These are phyloP conservation scores for Erysimum pusillum DNA, from an alignment of 441 rosid species.

Conservation along the genomic window DNA sequence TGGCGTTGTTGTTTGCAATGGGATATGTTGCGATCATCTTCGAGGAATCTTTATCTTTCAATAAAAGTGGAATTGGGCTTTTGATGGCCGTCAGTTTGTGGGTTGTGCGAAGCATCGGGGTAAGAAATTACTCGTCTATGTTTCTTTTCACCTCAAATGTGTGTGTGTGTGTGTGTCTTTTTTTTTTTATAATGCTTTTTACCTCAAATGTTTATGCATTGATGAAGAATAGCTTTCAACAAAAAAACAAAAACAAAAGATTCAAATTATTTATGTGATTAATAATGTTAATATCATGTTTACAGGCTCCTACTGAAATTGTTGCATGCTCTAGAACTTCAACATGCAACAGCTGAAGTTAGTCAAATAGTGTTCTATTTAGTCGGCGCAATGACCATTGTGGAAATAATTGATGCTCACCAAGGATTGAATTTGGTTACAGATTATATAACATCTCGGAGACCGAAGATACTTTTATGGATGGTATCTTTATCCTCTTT, in stretches of 20 bases:
- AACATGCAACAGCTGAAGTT: conserved; percentile 86
- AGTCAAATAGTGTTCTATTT: conserved; percentile 90
- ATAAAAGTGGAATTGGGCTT: conserved; percentile 86
- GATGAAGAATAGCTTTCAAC: not conserved
- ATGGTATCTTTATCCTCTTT: conserved; percentile 68
- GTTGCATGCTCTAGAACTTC: conserved; percentile 82
- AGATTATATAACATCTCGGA: conserved; percentile 84
- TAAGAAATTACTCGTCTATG: conserved; percentile 42
- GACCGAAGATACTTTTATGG: conserved; percentile 80
- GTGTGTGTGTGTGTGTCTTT: too few species aligned
- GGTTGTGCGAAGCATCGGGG: conserved; percentile 87
- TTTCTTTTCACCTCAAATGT: not conserved
- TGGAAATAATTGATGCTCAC: conserved; percentile 94
- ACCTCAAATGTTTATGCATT: too few species aligned
- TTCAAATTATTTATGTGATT: not conserved
- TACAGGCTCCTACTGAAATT: conserved; percentile 87
- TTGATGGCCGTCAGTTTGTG: conserved; percentile 96
- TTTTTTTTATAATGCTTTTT: too few species aligned
- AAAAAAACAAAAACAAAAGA: too few species aligned
- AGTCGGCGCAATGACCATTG: conserved; percentile 99
- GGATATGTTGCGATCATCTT: conserved; percentile 90
- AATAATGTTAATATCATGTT: conserved; percentile 22
- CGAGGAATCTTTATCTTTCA: conserved; percentile 87
- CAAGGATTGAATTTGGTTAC: conserved; percentile 97
- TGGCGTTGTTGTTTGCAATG: conserved; percentile 80